These are phyloP conservation scores for Andalucia godoyi DNA, from an alignment of 78 protist genomes.

Conservation along the genomic window DNA sequence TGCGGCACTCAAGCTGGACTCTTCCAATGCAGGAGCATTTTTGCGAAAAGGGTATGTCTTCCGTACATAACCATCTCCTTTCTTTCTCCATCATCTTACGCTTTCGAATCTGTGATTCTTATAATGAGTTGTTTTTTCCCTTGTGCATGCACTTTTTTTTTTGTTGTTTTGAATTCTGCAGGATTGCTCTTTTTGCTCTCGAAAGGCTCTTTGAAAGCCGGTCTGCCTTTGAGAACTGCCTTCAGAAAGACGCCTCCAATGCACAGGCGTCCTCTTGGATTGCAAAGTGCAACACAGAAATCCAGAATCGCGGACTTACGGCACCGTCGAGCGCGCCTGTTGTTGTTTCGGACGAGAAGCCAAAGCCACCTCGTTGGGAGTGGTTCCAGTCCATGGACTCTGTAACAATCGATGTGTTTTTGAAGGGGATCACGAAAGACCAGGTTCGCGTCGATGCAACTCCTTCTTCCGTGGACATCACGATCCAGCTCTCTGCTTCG, in stretches of 20 bases:
- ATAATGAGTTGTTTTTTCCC: background rate
- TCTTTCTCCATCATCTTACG: background rate
- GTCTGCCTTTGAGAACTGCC: background rate
- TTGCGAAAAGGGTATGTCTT: constrained; percentile 2
- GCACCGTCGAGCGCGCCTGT: background rate
- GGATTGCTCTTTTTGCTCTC: no score
- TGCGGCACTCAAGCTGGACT: background rate
- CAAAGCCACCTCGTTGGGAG: background rate
- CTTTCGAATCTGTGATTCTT: background rate
- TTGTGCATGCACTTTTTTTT: background rate
- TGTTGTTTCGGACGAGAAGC: background rate
- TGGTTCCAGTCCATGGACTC: background rate
- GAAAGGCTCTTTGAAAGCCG: background rate
- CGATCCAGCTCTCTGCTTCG: background rate
- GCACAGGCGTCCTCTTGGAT: background rate
- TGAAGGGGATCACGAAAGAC: background rate
- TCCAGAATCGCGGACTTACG: background rate
- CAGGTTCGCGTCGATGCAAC: background rate
- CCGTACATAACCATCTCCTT: background rate
- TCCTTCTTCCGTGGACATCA: background rate
- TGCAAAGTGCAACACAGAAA: background rate
- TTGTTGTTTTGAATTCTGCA: background rate
- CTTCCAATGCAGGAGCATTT: background rate
- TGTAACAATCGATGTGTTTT: background rate
- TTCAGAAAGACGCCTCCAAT: background rate